phyloP scores from a whole-genome alignment of 495 filamentous ascomycete genomes.

The Penicillium alfredii region DNA sequence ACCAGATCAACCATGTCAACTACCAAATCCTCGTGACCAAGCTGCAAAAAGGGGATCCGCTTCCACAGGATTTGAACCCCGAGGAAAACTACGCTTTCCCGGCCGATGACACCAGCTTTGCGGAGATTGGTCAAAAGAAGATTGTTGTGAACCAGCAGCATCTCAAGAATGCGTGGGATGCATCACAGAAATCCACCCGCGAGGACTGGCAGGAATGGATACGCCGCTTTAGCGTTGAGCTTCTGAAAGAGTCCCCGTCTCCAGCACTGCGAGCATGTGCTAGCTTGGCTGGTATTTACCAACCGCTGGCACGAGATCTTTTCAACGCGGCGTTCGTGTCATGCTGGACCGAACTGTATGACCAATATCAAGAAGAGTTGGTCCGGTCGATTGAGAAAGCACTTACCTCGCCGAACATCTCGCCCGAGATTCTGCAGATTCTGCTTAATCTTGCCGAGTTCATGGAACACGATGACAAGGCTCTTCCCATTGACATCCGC shows the following conservation, averaged over 20 bases:
- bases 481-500: slow-evolving; percentile 92
- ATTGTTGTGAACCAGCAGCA: slow-evolving; percentile 94
- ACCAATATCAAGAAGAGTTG: slow-evolving; percentile 90
- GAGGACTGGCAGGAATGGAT: slow-evolving; percentile 99
- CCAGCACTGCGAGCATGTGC: slow-evolving; percentile 92
- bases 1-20: slow-evolving; percentile 75
- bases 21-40: slow-evolving; percentile 89
- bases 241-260: slow-evolving; percentile 92
- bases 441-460: slow-evolving; percentile 96
- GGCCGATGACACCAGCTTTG: slow-evolving; percentile 66
- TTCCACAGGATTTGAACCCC: slow-evolving; percentile 90
- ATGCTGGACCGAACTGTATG: slow-evolving; percentile 96
- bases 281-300: slow-evolving; percentile 81
- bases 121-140: slow-evolving; percentile 87
- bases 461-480: slow-evolving; percentile 99
- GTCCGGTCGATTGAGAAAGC: slow-evolving; percentile 93
- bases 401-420: slow-evolving; percentile 84
- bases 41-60: slow-evolving; percentile 84
- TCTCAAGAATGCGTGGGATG: slow-evolving; percentile 95
- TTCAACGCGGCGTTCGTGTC: slow-evolving; percentile 99
- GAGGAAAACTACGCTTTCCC: slow-evolving; percentile 76
- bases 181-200: slow-evolving; percentile 85
- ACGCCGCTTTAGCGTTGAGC: slow-evolving; percentile 87
- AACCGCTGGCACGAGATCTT: slow-evolving; percentile 81
- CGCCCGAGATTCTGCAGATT: slow-evolving; percentile 89